Evolutionary conservation across 768 basidiomycete species (phyloP).

Genomic region (Psilocybe azurescens): DNA sequence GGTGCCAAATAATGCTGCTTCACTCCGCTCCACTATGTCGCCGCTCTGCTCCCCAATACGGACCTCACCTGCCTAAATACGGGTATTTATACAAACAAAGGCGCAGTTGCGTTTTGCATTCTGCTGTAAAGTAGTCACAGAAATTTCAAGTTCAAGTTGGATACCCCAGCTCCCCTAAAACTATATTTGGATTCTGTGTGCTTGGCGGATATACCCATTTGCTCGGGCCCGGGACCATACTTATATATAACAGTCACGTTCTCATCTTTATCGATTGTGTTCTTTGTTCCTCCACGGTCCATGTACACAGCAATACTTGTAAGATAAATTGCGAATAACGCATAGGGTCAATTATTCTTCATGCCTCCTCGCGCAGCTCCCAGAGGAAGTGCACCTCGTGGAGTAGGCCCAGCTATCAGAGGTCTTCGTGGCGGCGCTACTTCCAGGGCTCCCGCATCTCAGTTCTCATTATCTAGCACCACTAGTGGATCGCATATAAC

Average conservation of each 20-base stretch:
- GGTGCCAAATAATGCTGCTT: too few species aligned
- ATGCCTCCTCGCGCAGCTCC: constrained; percentile 48
- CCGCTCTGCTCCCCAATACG: too few species aligned
- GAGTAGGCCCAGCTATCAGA: constrained; percentile 29
- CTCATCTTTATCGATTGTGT: neutral
- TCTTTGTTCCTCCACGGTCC: neutral
- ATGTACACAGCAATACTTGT: neutral
- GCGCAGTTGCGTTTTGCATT: too few species aligned
- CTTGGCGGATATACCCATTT: too few species aligned
- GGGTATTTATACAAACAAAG: too few species aligned
- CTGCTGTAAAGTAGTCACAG: too few species aligned
- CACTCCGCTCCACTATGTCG: too few species aligned
- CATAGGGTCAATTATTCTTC: neutral
- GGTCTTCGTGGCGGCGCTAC: constrained; percentile 39
- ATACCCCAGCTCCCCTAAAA: neutral
- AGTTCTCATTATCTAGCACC: constrained; percentile 24
- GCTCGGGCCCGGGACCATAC: neutral
- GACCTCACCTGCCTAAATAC: too few species aligned
- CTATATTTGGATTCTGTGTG: neutral
- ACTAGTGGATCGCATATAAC: constrained; percentile 43
- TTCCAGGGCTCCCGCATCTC: constrained; percentile 23
- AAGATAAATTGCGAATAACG: neutral
- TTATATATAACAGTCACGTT: neutral
- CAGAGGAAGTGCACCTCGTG: constrained; percentile 34
- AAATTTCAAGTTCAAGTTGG: too few species aligned